Conservation (phyloP, 2,329 filamentous ascomycete species). For the Aspergillus sojae region DNA sequence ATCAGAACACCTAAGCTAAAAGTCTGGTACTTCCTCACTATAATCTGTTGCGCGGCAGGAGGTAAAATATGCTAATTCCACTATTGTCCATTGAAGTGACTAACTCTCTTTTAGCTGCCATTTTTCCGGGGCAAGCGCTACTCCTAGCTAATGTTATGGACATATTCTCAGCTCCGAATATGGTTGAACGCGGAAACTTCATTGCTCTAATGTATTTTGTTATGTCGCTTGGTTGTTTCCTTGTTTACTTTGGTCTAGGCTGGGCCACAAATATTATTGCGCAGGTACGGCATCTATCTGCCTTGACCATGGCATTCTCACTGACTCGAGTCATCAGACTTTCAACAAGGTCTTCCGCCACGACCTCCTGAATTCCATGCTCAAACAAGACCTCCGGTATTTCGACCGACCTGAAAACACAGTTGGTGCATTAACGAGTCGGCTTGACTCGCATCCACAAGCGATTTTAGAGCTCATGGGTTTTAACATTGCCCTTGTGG, state of each 20-base stretch:
- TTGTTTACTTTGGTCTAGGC: constrained; percentile 36
- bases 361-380: constrained; percentile 19
- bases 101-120: not conserved
- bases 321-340: not conserved
- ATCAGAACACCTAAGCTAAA: not conserved
- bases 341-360: not conserved
- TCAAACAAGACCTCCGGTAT: constrained; percentile 34
- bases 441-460: constrained; percentile 41
- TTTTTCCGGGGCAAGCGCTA: not conserved
- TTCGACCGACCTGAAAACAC: constrained; percentile 36
- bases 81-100: not conserved
- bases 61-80: not conserved
- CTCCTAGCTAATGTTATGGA: constrained; percentile 7
- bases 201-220: constrained; percentile 53
- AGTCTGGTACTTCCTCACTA: not conserved
- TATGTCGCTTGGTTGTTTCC: constrained; percentile 36
- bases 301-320: constrained; percentile 14
- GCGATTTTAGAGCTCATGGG: constrained; percentile 49
- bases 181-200: constrained; percentile 39
- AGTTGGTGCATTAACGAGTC: constrained; percentile 31
- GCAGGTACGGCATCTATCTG: constrained; percentile 23
- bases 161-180: constrained; percentile 1
- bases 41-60: not conserved
- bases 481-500: constrained; percentile 52
- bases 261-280: constrained; percentile 32